Conservation (phyloP, 805 yeast species). For the Lachancea sp. region DNA sequence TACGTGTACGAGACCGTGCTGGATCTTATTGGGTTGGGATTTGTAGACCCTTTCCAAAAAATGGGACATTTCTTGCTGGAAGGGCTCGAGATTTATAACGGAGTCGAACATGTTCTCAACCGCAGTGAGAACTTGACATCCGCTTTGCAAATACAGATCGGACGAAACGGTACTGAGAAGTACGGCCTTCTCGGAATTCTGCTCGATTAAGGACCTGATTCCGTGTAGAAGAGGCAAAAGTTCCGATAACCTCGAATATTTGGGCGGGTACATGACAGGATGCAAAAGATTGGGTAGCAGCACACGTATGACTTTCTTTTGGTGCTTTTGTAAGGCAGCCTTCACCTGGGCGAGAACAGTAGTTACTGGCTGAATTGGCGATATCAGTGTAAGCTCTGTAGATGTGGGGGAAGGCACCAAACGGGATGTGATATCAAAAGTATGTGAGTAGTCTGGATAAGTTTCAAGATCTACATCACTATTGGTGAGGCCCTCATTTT, state of each 20-base stretch:
- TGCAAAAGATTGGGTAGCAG: conserved; percentile 72
- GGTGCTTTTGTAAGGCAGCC: conserved; percentile 37
- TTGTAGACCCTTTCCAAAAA: conserved; percentile 63
- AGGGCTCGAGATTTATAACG: conserved; percentile 71
- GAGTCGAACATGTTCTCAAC: conserved; percentile 60
- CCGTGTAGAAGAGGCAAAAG: conserved; percentile 57
- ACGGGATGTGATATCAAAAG: conserved; percentile 72
- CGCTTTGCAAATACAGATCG: conserved; percentile 50
- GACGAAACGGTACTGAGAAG: conserved; percentile 53
- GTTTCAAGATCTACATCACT: conserved; percentile 25
- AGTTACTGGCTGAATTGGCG: conserved; percentile 31
- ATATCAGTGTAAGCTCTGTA: conserved; percentile 54
- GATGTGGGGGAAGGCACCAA: conserved; percentile 59
- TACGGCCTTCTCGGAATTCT: conserved; percentile 41
- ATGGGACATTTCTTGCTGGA: conserved; percentile 63
- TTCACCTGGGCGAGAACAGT: conserved; percentile 39
- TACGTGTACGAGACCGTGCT: conserved; percentile 81
- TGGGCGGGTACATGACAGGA: conserved; percentile 65
- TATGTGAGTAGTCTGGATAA: conserved; percentile 51
- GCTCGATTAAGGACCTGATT: conserved; percentile 47
- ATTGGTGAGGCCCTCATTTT: conserved; percentile 18
- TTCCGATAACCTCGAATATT: conserved; percentile 38
- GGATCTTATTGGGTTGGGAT: conserved; percentile 56
- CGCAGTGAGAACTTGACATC: conserved; percentile 40
- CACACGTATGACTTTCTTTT: conserved; percentile 51